A percentile compares a stretch with the other conserved stretches of the same genome.
Evolutionary conservation across 2,329 filamentous ascomycete genomes (phyloP).

Genomic region (Colletotrichum chrysophilum): DNA sequence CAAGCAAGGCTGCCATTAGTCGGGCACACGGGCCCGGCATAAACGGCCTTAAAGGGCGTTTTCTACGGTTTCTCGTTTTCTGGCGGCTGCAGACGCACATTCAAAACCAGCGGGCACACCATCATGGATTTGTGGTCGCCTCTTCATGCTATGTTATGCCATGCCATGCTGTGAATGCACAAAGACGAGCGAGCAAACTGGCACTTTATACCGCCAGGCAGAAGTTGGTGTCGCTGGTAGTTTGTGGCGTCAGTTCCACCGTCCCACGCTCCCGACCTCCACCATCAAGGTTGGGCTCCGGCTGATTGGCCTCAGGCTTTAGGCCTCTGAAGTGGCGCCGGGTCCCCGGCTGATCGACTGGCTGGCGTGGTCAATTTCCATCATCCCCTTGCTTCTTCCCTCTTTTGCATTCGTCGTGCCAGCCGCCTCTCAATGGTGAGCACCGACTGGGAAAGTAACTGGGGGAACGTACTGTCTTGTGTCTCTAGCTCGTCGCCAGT

Average conservation of each 20-base stretch:
- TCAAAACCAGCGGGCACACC: neutral
- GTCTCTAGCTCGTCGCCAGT: neutral
- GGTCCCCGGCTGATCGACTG: conserved; percentile 8
- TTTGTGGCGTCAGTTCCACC: neutral
- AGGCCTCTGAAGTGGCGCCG: conserved; percentile 1
- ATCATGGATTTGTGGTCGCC: neutral
- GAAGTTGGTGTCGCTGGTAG: neutral
- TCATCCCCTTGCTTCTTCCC: neutral
- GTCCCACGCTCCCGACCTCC: neutral
- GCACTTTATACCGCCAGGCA: neutral
- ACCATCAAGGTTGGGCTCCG: neutral
- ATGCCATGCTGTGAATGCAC: neutral
- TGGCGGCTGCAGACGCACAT: conserved; percentile 5
- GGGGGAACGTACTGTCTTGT: neutral
- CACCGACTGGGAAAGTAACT: neutral
- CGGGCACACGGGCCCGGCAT: conserved; percentile 13
- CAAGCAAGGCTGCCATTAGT: neutral
- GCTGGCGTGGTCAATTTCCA: conserved; percentile 11
- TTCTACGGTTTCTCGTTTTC: neutral
- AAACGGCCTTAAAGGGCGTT: conserved; percentile 1
- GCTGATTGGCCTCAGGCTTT: neutral
- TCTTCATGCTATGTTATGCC: neutral
- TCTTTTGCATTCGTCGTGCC: neutral
- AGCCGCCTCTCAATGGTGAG: neutral
- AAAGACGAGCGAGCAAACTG: neutral